Evolutionary conservation across 495 filamentous ascomycete genomes (phyloP).

Genomic region (Penicillium herquei): DNA sequence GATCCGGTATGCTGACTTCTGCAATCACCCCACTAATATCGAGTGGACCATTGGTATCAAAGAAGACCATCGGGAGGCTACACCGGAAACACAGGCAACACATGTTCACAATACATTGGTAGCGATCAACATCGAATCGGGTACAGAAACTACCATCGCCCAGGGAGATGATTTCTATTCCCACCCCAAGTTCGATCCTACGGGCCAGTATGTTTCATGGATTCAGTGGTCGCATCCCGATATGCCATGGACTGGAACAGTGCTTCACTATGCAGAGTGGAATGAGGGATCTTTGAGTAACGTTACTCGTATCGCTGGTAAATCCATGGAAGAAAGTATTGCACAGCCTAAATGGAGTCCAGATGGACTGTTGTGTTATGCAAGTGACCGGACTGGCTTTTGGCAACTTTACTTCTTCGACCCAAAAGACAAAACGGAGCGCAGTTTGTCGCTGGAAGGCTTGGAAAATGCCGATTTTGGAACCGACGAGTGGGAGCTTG

Average conservation of each 20-base stretch:
- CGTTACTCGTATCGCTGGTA: constrained; percentile 28
- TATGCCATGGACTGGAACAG: constrained; percentile 48
- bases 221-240: constrained; percentile 51
- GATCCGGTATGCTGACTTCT: constrained; percentile 36
- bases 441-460: constrained; percentile 19
- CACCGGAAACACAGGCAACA: constrained; percentile 26
- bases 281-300: constrained; percentile 18
- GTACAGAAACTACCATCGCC: constrained; percentile 17
- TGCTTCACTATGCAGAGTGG: constrained; percentile 41
- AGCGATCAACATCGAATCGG: constrained; percentile 18
- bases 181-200: constrained; percentile 45
- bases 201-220: constrained; percentile 45
- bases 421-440: constrained; percentile 3
- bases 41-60: constrained; percentile 43
- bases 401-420: constrained; percentile 40
- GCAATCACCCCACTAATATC: constrained; percentile 29
- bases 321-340: constrained; percentile 31
- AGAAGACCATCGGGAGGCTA: constrained; percentile 45
- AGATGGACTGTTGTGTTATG: constrained; percentile 44
- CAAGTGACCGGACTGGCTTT: constrained; percentile 38
- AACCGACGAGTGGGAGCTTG: constrained; percentile 36
- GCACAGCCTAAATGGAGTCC: constrained; percentile 45
- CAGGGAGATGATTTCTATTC: constrained; percentile 49
- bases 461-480: constrained; percentile 42
- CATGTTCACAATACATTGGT: constrained; percentile 27